Percentiles rank a stretch among this genome's conserved stretches.
phyloP scores from a whole-genome alignment of 2,329 filamentous ascomycete species.

The Rhynchosporium graminicola region DNA sequence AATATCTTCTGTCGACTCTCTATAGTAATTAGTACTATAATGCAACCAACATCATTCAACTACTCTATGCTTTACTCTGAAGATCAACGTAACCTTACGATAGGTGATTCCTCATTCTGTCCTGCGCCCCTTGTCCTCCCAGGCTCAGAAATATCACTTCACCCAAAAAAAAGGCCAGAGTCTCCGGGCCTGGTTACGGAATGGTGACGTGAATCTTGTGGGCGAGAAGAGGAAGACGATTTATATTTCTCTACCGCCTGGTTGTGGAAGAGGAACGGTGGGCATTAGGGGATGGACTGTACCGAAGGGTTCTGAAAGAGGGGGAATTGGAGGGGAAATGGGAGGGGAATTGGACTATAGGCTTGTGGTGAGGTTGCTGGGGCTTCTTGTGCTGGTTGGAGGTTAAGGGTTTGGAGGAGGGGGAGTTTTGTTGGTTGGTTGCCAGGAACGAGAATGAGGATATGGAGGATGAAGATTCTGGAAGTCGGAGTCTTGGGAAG shows the following conservation, averaged over 20 bases:
- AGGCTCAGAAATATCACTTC: conserved; percentile 31
- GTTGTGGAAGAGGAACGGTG: conserved; percentile 14
- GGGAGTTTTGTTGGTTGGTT: conserved; percentile 24
- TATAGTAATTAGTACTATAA: no score
- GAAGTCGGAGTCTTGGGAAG: not conserved
- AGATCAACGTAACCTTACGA: no score
- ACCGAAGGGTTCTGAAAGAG: not conserved
- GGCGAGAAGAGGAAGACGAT: conserved; percentile 27
- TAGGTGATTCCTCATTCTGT: conserved; percentile 27
- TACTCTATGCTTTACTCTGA: no score
- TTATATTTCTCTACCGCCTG: conserved; percentile 34
- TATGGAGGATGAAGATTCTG: not conserved
- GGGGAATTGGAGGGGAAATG: not conserved
- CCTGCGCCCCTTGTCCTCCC: conserved; percentile 34
- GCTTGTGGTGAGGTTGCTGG: conserved; percentile 30
- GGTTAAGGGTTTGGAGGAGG: conserved; percentile 29
- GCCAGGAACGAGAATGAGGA: conserved; percentile 7
- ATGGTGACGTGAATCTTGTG: conserved; percentile 31
- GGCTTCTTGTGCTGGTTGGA: conserved; percentile 35
- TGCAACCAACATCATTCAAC: no score
- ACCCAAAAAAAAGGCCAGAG: conserved; percentile 31
- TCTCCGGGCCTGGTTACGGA: conserved; percentile 29
- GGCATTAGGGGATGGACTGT: conserved; percentile 22
- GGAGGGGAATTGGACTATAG: conserved; percentile 12
- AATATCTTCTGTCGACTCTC: no score